A percentile compares a stretch with the other conserved stretches of the same genome.
Evolutionary conservation across 352 stramenopile genomes (phyloP).

Genomic region (Globisporangium splendens): DNA sequence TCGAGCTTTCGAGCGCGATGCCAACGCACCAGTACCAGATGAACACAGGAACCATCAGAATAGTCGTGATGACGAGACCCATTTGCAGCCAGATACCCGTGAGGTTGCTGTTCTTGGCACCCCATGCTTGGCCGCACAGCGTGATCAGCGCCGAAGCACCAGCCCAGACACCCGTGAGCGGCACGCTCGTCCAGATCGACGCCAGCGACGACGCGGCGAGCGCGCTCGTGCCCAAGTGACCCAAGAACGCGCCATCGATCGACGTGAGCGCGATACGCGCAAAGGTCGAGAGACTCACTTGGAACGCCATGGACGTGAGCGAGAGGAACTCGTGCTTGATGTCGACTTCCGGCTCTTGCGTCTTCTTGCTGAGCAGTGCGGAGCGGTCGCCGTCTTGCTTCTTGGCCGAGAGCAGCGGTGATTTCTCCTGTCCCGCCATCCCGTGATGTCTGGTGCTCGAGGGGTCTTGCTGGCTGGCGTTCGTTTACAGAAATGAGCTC

Average conservation of each 20-base stretch:
- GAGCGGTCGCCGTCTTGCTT: neutral
- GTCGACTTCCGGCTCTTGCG: slow-evolving; percentile 42
- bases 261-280: slow-evolving; percentile 76
- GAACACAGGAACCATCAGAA: slow-evolving; percentile 32
- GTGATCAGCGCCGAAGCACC: slow-evolving; percentile 63
- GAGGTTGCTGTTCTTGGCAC: slow-evolving; percentile 31
- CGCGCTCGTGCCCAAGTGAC: slow-evolving; percentile 63
- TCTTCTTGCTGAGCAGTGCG: neutral
- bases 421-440: slow-evolving; percentile 11
- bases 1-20: slow-evolving; percentile 56
- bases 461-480: slow-evolving; percentile 1
- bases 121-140: slow-evolving; percentile 36
- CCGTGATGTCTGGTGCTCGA: neutral
- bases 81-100: slow-evolving; percentile 38
- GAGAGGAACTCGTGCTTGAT: slow-evolving; percentile 52
- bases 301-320: slow-evolving; percentile 73
- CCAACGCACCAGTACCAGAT: slow-evolving; percentile 48
- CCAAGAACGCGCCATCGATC: slow-evolving; percentile 76
- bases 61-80: slow-evolving; percentile 26
- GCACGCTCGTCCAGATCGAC: slow-evolving; percentile 73
- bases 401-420: slow-evolving; percentile 1
- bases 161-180: slow-evolving; percentile 65
- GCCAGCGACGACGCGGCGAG: slow-evolving; percentile 74
- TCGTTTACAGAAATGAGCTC: slow-evolving; percentile 11
- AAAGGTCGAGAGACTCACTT: slow-evolving; percentile 78